phyloP scores from a whole-genome alignment of 352 stramenopile species.

The Blastocystis sp. region DNA sequence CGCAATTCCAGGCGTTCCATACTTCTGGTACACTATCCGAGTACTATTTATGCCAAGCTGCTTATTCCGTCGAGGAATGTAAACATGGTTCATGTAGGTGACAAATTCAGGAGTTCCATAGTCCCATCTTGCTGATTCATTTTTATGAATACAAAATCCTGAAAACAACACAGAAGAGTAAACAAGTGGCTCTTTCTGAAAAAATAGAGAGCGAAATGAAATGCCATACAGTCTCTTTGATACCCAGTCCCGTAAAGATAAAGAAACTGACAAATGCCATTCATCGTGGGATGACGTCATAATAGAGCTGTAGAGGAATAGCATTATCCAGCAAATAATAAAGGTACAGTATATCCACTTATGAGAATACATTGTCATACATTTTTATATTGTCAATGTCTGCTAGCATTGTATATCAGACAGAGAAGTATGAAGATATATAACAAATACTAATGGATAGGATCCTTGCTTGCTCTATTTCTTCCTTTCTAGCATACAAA shows the following conservation, averaged over 20 bases:
- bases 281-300: background rate
- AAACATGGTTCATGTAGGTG: background rate
- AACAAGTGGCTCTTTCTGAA: background rate
- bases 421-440: background rate
- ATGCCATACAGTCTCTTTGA: background rate
- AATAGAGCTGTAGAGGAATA: background rate
- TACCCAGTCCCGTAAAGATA: background rate
- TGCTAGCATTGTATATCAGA: background rate
- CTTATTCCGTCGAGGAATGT: background rate
- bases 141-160: background rate
- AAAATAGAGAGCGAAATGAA: background rate
- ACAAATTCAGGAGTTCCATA: background rate
- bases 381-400: background rate
- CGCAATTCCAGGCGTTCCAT: constrained; percentile 9
- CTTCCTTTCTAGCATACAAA: constrained; percentile 24
- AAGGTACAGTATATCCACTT: background rate
- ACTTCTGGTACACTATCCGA: constrained; percentile 28
- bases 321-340: background rate
- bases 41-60: background rate
- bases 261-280: background rate
- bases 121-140: background rate
- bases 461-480: background rate
- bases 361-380: background rate
- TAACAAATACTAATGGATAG: background rate
- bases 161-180: background rate